phyloP scores from a whole-genome alignment of 208 protist species.

The Acanthamoeba culbertsoni region DNA sequence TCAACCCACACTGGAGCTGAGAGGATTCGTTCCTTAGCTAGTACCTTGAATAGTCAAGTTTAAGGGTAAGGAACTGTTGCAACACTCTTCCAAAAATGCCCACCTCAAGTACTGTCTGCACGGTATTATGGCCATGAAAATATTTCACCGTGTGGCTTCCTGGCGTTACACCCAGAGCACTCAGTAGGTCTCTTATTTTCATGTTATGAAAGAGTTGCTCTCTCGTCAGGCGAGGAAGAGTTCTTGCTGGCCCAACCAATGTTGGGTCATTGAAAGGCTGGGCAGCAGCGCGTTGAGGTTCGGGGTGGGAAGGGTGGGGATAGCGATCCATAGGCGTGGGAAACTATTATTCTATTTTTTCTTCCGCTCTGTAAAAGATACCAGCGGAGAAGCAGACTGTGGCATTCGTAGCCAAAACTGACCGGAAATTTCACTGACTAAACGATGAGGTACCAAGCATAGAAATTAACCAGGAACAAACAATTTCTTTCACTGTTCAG shows the following conservation, averaged over 20 bases:
- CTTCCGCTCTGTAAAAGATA: no score
- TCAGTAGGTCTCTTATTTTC: constrained; percentile 33
- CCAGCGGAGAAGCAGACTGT: no score
- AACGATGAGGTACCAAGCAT: no score
- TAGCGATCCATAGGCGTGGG: background rate
- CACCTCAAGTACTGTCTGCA: constrained; percentile 40
- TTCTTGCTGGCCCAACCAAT: background rate
- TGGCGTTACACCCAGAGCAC: background rate
- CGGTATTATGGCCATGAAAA: background rate
- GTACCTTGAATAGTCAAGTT: background rate
- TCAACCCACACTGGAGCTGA: constrained; percentile 54
- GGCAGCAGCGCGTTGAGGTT: background rate
- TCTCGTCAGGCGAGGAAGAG: background rate
- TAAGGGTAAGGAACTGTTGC: background rate
- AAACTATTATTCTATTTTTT: no score
- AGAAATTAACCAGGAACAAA: no score
- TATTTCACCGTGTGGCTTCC: background rate
- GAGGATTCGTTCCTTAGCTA: constrained; percentile 4
- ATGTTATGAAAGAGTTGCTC: constrained; percentile 29
- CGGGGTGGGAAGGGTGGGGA: background rate
- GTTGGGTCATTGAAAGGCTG: background rate
- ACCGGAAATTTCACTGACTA: no score
- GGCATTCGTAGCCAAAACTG: no score
- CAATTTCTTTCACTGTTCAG: background rate
- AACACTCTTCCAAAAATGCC: background rate